These are phyloP conservation scores for Hysterium pulicare DNA, from an alignment of 2,329 filamentous ascomycete genomes.

Conservation along the genomic window DNA sequence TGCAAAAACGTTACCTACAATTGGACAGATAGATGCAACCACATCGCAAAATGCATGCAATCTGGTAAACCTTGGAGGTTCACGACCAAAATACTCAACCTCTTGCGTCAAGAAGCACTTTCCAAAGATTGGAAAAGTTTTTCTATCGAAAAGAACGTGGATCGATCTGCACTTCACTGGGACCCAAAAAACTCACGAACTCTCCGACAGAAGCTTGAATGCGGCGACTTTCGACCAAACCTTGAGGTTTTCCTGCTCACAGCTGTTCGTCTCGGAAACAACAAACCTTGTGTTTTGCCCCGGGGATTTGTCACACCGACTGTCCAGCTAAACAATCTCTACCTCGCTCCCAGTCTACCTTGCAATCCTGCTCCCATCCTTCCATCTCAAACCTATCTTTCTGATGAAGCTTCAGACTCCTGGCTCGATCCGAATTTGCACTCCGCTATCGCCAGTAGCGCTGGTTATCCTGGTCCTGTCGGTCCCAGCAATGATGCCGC, in stretches of 20 bases:
- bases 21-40: slow-evolving; percentile 38
- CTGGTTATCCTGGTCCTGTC: neutral
- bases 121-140: slow-evolving; percentile 38
- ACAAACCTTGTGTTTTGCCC: neutral
- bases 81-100: slow-evolving; percentile 35
- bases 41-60: slow-evolving; percentile 39
- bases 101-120: slow-evolving; percentile 34
- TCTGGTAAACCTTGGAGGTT: slow-evolving; percentile 38
- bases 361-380: neutral
- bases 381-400: neutral
- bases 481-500: neutral
- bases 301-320: neutral
- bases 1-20: slow-evolving; percentile 36
- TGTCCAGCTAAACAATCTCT: neutral
- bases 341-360: too few relatives aligned
- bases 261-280: slow-evolving; percentile 27
- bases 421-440: neutral
- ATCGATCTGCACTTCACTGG: slow-evolving; percentile 36
- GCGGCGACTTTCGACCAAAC: slow-evolving; percentile 35
- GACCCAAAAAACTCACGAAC: slow-evolving; percentile 34
- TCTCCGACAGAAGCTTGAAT: slow-evolving; percentile 36
- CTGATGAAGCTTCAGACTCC: neutral
- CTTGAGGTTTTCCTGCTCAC: slow-evolving; percentile 35
- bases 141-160: slow-evolving; percentile 26
- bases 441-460: neutral